Base-by-base conservation (phyloP, 129 eudicot species). In the Flaveria brownii region DNA sequence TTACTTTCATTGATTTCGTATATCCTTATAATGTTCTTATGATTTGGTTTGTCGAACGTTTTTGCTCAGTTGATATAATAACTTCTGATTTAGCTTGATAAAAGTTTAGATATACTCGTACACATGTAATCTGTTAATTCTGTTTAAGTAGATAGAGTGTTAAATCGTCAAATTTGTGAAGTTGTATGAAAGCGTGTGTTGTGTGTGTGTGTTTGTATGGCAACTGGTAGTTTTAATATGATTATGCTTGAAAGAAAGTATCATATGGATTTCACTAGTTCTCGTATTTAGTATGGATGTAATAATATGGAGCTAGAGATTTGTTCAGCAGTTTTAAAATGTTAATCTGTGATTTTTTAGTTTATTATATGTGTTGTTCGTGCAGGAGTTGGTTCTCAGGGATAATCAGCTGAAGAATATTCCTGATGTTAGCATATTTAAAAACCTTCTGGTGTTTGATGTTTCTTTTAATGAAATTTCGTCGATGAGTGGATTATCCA, bases 391-490 rank as follows among this genome's bases (percentile, higher is more conserved):
- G 2, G 90, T 94, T 63, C 82, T 94, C 67, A 86, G 97, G 85
- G 98, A 94, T 73, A 91, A 94, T 81, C 97, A 91, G 78, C 80
- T 94, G 77, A 94, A 80, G 88, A 89, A 81, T 57, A 87, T 94
- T 79, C 98, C 96, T 16, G 98, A 89, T 89, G 92, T 89, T 62
- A 85, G 83, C 87, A 91, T 94, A 85, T 91, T 94, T 72, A 86
- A 87, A 80, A 78, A 57, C 70, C 96, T 94, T n/a, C 43, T 94
- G 80, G 89, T 94, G 22, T 91, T 91, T 80, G 97, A 94, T 80
- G 89, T 94, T 73, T 94, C 98, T 26, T 94, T 85, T 79, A 94
- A 91, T 73, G 98, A 94, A 84, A 94, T 94, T 18, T 23, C 92
- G 23, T 87, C 93, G 39, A 83, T 89, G 87, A 81, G 66, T 84